Percentiles rank a stretch among this genome's conserved stretches.
Evolutionary conservation across 2,329 filamentous ascomycete species (phyloP).

Genomic region (Neurospora sp.): DNA sequence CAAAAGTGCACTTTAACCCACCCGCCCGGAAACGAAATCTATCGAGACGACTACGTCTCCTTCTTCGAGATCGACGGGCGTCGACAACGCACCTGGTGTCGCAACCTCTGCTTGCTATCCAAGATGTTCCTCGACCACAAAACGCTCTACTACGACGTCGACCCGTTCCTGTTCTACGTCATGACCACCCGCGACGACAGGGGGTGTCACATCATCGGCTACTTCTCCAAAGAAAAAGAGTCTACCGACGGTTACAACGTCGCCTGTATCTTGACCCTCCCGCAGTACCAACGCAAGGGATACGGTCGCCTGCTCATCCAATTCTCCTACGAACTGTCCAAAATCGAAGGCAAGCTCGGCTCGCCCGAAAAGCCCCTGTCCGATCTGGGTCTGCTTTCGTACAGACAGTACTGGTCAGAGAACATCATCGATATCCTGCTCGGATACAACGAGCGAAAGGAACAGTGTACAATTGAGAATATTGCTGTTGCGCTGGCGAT

Average conservation of each 20-base stretch:
- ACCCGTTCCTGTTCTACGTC: conserved; percentile 96
- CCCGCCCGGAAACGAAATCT: conserved; percentile 95
- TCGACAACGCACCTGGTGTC: conserved; percentile 89
- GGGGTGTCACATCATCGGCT: conserved; percentile 95
- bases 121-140: conserved; percentile 98
- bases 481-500: conserved; percentile 74
- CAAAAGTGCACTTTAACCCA: conserved; percentile 85
- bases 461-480: conserved; percentile 75
- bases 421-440: conserved; percentile 83
- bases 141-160: conserved; percentile 98
- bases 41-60: conserved; percentile 84
- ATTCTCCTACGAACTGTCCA: conserved; percentile 94
- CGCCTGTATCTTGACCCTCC: conserved; percentile 91
- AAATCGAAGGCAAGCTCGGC: conserved; percentile 88
- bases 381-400: conserved; percentile 85
- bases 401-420: conserved; percentile 96
- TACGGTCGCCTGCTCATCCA: conserved; percentile 91
- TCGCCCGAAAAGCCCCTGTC: conserved; percentile 95
- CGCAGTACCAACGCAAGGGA: conserved; percentile 91
- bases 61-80: conserved; percentile 97
- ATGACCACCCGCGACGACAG: conserved; percentile 86
- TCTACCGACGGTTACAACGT: conserved; percentile 95
- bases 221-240: conserved; percentile 98
- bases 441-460: conserved; percentile 55
- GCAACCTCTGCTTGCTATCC: conserved; percentile 85